A percentile compares a stretch with the other conserved stretches of the same genome.
These are phyloP conservation scores for Linum trigynum DNA, from an alignment of 345 rosid species.

Conservation along the genomic window DNA sequence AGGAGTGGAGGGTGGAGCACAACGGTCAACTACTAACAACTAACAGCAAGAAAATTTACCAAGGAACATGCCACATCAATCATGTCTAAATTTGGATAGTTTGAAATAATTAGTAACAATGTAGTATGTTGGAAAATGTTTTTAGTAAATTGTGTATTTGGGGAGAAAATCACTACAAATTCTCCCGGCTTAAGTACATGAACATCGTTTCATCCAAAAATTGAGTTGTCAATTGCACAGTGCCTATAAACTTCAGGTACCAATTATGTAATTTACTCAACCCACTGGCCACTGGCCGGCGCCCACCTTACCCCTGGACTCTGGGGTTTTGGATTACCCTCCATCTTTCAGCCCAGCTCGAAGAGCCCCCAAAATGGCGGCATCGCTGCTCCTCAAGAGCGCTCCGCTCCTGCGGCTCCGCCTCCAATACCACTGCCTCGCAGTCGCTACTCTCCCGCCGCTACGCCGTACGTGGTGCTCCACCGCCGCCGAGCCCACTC, in stretches of 20 bases:
- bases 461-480: constrained; percentile 26
- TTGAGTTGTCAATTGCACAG: too few species aligned
- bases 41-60: too few species aligned
- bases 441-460: constrained; percentile 20
- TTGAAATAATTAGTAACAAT: too few species aligned
- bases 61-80: too few species aligned
- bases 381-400: constrained; percentile 32
- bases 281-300: neutral
- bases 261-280: neutral
- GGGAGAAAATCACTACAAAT: too few species aligned
- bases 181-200: too few species aligned
- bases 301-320: neutral
- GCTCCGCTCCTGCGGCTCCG: constrained; percentile 30
- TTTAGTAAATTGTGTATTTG: too few species aligned
- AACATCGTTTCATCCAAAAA: too few species aligned
- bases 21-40: too few species aligned
- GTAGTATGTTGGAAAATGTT: too few species aligned
- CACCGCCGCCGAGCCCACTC: constrained; percentile 28
- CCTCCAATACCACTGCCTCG: constrained; percentile 21
- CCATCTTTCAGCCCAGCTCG: neutral
- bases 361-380: constrained; percentile 27
- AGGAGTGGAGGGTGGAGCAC: too few species aligned
- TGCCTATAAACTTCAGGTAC: neutral
- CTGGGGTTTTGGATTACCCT: neutral
- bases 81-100: too few species aligned